These are phyloP conservation scores for Clonostachys rosea DNA, from an alignment of 2,329 filamentous ascomycete species.

Conservation along the genomic window DNA sequence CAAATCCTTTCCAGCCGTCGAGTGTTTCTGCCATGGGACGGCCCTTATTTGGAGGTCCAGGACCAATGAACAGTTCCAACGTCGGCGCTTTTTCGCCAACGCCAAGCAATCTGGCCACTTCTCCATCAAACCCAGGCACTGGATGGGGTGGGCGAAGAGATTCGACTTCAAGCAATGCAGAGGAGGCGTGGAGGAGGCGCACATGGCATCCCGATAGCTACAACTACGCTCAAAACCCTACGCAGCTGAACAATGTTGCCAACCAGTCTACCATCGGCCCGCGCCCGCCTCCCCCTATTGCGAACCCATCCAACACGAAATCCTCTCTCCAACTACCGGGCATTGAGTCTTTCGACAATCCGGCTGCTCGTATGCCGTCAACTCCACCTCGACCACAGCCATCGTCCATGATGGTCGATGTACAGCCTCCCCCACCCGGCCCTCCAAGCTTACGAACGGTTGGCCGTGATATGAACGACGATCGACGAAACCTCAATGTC, in stretches of 20 bases:
- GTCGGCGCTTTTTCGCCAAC: conserved; percentile 47
- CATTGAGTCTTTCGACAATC: conserved; percentile 86
- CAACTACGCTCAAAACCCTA: conserved; percentile 57
- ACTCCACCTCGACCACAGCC: conserved; percentile 38
- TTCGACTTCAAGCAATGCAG: conserved; percentile 54
- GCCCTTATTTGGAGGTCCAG: conserved; percentile 45
- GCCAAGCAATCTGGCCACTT: conserved; percentile 57
- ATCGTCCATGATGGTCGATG: conserved; percentile 76
- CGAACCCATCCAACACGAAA: conserved; percentile 43
- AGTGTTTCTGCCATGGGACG: conserved; percentile 52
- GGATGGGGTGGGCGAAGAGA: conserved; percentile 59
- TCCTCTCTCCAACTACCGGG: conserved; percentile 70
- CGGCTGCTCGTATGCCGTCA: not conserved
- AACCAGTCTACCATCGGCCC: conserved; percentile 59
- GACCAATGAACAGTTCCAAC: conserved; percentile 51
- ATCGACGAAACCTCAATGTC: conserved; percentile 45
- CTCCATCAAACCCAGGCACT: conserved; percentile 61
- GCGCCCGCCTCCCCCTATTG: conserved; percentile 45
- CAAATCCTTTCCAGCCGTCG: conserved; percentile 68
- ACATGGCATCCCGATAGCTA: conserved; percentile 87
- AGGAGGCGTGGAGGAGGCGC: conserved; percentile 75
- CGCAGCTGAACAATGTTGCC: conserved; percentile 72
- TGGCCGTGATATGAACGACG: conserved; percentile 24
- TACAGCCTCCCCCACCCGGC: conserved; percentile 30
- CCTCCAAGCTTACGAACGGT: conserved; percentile 20